Percentiles rank a stretch among this genome's conserved stretches.
Evolutionary conservation across 345 rosid species (phyloP).

Genomic region (Carallia pectinifolia): DNA sequence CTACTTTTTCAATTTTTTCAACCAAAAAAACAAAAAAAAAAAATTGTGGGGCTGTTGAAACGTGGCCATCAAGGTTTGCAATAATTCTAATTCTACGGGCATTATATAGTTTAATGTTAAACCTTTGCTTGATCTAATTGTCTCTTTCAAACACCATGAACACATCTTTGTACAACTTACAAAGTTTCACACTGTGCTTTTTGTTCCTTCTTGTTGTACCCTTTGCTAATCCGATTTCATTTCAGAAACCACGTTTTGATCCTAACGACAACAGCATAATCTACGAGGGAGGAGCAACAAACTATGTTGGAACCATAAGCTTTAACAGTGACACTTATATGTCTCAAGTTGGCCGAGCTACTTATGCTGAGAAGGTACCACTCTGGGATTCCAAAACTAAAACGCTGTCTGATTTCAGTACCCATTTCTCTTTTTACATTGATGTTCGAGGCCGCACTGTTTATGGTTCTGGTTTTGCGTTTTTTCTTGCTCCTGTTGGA

Average conservation of each 20-base stretch:
- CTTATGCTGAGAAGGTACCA: slow-evolving; percentile 16
- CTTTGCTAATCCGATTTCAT: slow-evolving; percentile 5
- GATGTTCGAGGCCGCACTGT: background rate
- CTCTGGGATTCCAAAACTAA: slow-evolving; percentile 25
- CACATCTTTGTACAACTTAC: background rate
- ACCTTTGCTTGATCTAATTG: background rate
- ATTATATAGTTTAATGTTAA: background rate
- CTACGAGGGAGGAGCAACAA: slow-evolving; percentile 29
- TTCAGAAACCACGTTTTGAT: slow-evolving; percentile 16
- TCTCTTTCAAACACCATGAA: background rate
- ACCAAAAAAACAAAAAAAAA: too few species aligned
- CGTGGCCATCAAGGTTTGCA: background rate
- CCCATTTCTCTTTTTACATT: slow-evolving; percentile 24
- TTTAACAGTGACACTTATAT: slow-evolving; percentile 13
- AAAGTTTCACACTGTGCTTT: background rate
- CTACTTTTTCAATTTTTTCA: too few species aligned
- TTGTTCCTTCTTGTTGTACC: slow-evolving; percentile 2
- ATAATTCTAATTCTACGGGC: background rate
- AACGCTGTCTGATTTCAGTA: slow-evolving; percentile 26
- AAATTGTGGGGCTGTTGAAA: too few species aligned
- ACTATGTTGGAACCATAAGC: slow-evolving; percentile 16
- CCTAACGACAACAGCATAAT: background rate
- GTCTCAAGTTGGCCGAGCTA: slow-evolving; percentile 26
- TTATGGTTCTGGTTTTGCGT: slow-evolving; percentile 28
- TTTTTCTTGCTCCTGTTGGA: slow-evolving; percentile 29